Conservation (phyloP, 495 filamentous ascomycete genomes). For the Cairneyella variabilis region DNA sequence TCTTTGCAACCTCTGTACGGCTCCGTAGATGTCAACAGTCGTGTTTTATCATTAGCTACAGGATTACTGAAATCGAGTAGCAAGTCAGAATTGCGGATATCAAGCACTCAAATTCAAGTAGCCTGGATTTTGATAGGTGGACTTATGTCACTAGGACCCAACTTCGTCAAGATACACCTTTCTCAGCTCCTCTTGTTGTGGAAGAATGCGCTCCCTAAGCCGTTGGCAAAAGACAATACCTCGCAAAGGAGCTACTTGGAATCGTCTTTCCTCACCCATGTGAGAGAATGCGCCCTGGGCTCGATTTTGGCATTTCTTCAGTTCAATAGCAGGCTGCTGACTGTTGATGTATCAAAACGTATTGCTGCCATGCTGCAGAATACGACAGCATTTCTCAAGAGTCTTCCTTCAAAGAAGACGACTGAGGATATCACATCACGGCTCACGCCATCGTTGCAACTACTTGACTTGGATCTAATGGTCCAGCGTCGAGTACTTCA, state of each 20-base stretch:
- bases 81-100: slow-evolving; percentile 84
- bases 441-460: slow-evolving; percentile 79
- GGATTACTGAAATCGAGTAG: slow-evolving; percentile 90
- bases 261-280: slow-evolving; percentile 88
- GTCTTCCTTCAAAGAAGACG: slow-evolving; percentile 75
- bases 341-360: slow-evolving; percentile 89
- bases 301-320: slow-evolving; percentile 89
- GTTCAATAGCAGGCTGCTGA: slow-evolving; percentile 89
- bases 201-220: slow-evolving; percentile 95
- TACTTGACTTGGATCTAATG: slow-evolving; percentile 93
- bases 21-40: slow-evolving; percentile 90
- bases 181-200: slow-evolving; percentile 93
- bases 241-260: slow-evolving; percentile 77
- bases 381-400: slow-evolving; percentile 81
- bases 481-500: slow-evolving; percentile 89
- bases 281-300: slow-evolving; percentile 90
- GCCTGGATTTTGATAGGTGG: slow-evolving; percentile 97
- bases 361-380: slow-evolving; percentile 95
- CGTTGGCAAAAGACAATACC: slow-evolving; percentile 85
- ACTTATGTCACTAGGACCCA: slow-evolving; percentile 92
- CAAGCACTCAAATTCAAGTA: slow-evolving; percentile 92
- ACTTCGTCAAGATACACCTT: slow-evolving; percentile 98
- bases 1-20: slow-evolving; percentile 86
- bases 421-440: slow-evolving; percentile 84
- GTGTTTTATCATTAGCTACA: slow-evolving; percentile 86